Evolutionary conservation across 2,329 filamentous ascomycete genomes (phyloP), one percentile per base, ranked within the genome.

Genomic region (Nothophoma quercina): DNA sequence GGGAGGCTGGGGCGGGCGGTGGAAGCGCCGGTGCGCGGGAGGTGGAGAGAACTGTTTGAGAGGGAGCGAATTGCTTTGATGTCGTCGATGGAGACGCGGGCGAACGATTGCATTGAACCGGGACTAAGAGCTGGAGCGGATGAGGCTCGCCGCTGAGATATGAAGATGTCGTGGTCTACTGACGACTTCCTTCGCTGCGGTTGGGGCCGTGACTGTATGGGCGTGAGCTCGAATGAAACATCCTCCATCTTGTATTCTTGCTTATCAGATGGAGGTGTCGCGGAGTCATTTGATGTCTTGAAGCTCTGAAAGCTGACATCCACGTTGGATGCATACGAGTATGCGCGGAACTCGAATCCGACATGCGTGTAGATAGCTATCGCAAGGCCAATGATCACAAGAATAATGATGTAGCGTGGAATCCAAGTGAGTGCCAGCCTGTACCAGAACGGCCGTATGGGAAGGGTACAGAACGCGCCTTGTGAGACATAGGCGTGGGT

Each of bases 311-410:
- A 36, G 22, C 46, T 56, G 8, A 62, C 41, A 4, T 59, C 56
- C 12, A 52, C 22, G n/a, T 49, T 64, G 33, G 62, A n/a, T n/a
- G n/a, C n/a, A n/a, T n/a, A n/a, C n/a, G n/a, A 69, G 61, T 64
- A 78, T 58, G 53, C 48, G 12, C 72, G 74, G 56, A 82, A 71
- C 43, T 68, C 55, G 41, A 68, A 69, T 0, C 78, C 77, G 7
- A 92, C 85, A 58, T 90, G 88, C 9, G 84, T 66, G 67, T 92
- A 92, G n/a, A 92, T 86, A 6, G 83, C 83, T 19, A 83, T 76
- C 40, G 91, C 90, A 2, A 89, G 83, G 22, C 79, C 70, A 26
- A 90, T 74, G 57, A 93, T 88, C 21, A 82, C 76, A 7, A 81
- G 65, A 59, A 89, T 84, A 43, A 91, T 86, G 28, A 89, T 60